phyloP scores from a whole-genome alignment of 768 basidiomycete genomes.

The Russula brevipes region DNA sequence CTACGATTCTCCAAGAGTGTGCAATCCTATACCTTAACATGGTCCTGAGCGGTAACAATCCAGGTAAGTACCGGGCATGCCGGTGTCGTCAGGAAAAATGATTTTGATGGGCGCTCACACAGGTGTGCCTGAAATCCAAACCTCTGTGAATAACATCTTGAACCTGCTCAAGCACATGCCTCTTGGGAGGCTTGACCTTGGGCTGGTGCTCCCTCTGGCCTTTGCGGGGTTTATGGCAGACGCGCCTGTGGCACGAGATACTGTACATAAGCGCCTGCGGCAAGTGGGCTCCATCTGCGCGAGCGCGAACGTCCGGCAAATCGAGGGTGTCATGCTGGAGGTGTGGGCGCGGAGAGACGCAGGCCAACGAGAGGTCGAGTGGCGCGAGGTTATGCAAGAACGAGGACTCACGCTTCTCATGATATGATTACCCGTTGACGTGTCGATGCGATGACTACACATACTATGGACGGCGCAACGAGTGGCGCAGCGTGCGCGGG shows the following conservation, averaged over 20 bases:
- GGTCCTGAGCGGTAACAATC: slow-evolving; percentile 23
- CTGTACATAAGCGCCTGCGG: slow-evolving; percentile 18
- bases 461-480: slow-evolving; percentile 10
- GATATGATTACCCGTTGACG: slow-evolving; percentile 14
- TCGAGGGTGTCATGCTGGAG: slow-evolving; percentile 20
- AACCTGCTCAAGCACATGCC: slow-evolving; percentile 23
- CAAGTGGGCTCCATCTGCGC: slow-evolving; percentile 12
- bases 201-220: slow-evolving; percentile 20
- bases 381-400: slow-evolving; percentile 26
- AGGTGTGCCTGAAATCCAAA: slow-evolving; percentile 26
- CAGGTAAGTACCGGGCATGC: slow-evolving; percentile 17
- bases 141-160: slow-evolving; percentile 18
- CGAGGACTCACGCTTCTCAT: slow-evolving; percentile 25
- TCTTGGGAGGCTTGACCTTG: slow-evolving; percentile 19
- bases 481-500: neutral
- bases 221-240: slow-evolving; percentile 22
- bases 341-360: slow-evolving; percentile 24
- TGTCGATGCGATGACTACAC: slow-evolving; percentile 3
- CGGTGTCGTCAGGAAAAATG: neutral
- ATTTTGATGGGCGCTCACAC: slow-evolving; percentile 12
- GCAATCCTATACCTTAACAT: slow-evolving; percentile 25
- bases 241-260: slow-evolving; percentile 17
- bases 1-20: slow-evolving; percentile 23
- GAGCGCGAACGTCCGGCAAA: slow-evolving; percentile 21
- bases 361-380: slow-evolving; percentile 17